Evolutionary conservation across 2,329 filamentous ascomycete species (phyloP).

Genomic region (Trichoderma afroharzianum): DNA sequence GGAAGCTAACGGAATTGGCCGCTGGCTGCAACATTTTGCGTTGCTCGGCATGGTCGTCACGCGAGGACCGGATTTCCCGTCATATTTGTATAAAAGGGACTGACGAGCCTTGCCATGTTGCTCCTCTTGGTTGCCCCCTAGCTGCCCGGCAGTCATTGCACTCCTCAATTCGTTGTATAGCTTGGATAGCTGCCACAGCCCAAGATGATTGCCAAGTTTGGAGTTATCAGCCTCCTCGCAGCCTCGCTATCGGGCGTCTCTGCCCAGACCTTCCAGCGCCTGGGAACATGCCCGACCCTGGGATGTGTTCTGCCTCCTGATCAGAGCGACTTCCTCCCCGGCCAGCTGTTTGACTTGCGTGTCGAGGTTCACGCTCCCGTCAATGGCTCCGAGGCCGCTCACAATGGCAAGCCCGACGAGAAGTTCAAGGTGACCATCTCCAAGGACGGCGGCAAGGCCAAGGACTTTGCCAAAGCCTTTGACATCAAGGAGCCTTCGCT

Average conservation of each 20-base stretch:
- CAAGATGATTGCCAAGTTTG: constrained; percentile 37
- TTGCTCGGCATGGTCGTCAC: not conserved
- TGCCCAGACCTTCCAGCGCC: constrained; percentile 57
- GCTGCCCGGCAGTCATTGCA: not conserved
- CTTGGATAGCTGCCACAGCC: not conserved
- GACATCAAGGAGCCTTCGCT: constrained; percentile 64
- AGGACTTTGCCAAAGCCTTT: constrained; percentile 64
- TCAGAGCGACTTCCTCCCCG: constrained; percentile 75
- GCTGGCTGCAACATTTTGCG: not conserved
- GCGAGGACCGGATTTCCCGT: not conserved
- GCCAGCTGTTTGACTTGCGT: constrained; percentile 80
- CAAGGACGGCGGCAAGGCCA: constrained; percentile 55
- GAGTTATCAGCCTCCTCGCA: constrained; percentile 32
- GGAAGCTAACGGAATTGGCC: not conserved
- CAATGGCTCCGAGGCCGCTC: constrained; percentile 77
- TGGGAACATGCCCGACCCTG: constrained; percentile 56
- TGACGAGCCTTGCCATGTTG: not conserved
- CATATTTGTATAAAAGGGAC: not conserved
- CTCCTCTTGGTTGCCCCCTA: not conserved
- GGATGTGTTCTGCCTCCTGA: constrained; percentile 60
- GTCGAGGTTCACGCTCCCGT: constrained; percentile 77
- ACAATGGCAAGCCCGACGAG: constrained; percentile 64
- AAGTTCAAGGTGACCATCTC: constrained; percentile 71
- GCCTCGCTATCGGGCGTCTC: constrained; percentile 39
- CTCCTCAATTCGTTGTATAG: not conserved